phyloP scores from a whole-genome alignment of 768 basidiomycete genomes.

The Tulasnella sp. region DNA sequence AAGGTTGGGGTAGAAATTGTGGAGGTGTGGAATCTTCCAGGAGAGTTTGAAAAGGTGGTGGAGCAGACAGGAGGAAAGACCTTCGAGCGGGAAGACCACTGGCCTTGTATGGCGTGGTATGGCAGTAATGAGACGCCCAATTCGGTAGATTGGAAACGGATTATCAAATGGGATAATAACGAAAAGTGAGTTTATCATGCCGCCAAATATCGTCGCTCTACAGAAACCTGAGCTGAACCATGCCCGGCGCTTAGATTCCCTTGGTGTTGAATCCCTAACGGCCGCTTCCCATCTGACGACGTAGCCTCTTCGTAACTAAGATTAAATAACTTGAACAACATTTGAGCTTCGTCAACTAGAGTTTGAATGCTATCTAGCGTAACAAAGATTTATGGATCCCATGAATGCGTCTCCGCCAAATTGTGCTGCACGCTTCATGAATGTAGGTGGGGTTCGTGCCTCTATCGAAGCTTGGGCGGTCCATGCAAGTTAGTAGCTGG shows the following conservation, averaged over 20 bases:
- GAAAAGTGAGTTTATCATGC: conserved; percentile 41
- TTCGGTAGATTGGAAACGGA: conserved; percentile 15
- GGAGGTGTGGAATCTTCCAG: conserved; percentile 49
- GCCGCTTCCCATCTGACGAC: too few relatives aligned
- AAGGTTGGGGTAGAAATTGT: conserved; percentile 39
- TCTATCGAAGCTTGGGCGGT: too few relatives aligned
- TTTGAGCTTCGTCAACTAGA: too few relatives aligned
- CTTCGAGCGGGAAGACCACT: conserved; percentile 39
- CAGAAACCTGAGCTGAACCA: conserved; percentile 2
- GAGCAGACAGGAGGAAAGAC: conserved; percentile 37
- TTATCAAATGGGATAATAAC: conserved; percentile 47
- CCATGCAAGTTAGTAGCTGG: too few relatives aligned
- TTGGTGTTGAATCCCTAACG: too few relatives aligned
- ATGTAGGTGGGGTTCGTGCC: too few relatives aligned
- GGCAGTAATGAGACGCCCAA: conserved; percentile 35
- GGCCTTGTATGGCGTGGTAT: conserved; percentile 52
- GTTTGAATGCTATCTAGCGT: too few relatives aligned
- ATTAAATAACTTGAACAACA: too few relatives aligned
- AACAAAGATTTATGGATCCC: too few relatives aligned
- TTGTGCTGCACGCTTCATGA: too few relatives aligned
- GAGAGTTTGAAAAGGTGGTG: conserved; percentile 34
- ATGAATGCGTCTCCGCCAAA: too few relatives aligned
- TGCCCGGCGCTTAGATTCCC: conserved; percentile 33
- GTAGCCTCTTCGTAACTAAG: too few relatives aligned
- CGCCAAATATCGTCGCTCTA: neutral